phyloP scores from a whole-genome alignment of 495 filamentous ascomycete genomes.

The Aspergillus egyptiacus region DNA sequence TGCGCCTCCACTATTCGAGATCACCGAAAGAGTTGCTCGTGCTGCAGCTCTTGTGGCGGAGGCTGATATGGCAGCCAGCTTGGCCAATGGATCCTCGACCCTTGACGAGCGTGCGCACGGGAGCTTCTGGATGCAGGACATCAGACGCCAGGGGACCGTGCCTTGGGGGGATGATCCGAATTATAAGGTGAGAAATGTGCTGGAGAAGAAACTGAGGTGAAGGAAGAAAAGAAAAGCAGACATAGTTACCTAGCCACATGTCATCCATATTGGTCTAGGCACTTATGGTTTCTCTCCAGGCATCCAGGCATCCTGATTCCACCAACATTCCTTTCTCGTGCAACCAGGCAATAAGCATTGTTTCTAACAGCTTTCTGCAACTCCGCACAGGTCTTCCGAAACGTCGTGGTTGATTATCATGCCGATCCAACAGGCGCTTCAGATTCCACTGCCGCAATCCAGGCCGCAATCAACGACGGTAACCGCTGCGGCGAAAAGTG shows the following conservation, averaged over 20 bases:
- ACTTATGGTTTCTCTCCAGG: no score
- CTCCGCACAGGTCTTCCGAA: slow-evolving; percentile 8
- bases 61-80: neutral
- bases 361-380: neutral
- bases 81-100: neutral
- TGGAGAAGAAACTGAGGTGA: neutral
- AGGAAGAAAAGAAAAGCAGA: neutral
- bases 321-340: no score
- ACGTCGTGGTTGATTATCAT: slow-evolving; percentile 4
- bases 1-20: neutral
- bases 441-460: slow-evolving; percentile 46
- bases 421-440: slow-evolving; percentile 4
- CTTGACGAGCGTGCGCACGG: neutral
- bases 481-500: slow-evolving; percentile 40
- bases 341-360: no score
- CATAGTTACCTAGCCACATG: neutral
- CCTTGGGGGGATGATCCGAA: slow-evolving; percentile 1
- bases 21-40: neutral
- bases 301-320: no score
- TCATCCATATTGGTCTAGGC: neutral
- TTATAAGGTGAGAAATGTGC: neutral
- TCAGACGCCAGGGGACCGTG: slow-evolving; percentile 1
- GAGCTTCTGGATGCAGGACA: slow-evolving; percentile 6
- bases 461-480: slow-evolving; percentile 46
- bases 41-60: slow-evolving; percentile 8